These are phyloP conservation scores for Zygosaccharomyces bailii DNA, from an alignment of 805 yeast genomes.

Conservation along the genomic window DNA sequence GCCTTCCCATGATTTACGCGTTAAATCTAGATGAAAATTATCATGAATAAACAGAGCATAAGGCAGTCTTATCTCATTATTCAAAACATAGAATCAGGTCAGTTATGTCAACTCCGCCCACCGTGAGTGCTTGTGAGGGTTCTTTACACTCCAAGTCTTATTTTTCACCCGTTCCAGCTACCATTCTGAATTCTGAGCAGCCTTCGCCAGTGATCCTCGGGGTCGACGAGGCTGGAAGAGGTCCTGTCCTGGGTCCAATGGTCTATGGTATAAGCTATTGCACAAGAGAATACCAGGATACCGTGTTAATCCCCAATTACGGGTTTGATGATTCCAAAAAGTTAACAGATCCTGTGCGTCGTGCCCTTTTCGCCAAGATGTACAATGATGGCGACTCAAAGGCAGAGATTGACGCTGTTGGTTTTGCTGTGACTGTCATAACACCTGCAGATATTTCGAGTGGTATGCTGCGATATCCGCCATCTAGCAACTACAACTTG, in stretches of 20 bases:
- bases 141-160: constrained; percentile 44
- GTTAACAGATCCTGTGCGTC: constrained; percentile 67
- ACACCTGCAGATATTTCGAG: constrained; percentile 83
- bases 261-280: constrained; percentile 90
- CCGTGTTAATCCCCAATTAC: constrained; percentile 48
- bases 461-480: constrained; percentile 75
- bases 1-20: too few relatives aligned
- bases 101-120: constrained; percentile 30
- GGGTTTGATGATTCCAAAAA: constrained; percentile 95
- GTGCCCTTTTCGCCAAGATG: constrained; percentile 55
- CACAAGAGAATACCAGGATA: constrained; percentile 46
- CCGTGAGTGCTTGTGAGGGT: constrained; percentile 24
- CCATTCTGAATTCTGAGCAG: constrained; percentile 28
- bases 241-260: constrained; percentile 98
- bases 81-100: too few relatives aligned
- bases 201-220: constrained; percentile 59
- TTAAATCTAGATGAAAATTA: too few relatives aligned
- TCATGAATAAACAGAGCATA: too few relatives aligned
- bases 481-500: constrained; percentile 54
- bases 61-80: too few relatives aligned
- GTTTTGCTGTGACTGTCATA: constrained; percentile 84
- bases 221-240: constrained; percentile 98
- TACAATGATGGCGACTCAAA: constrained; percentile 37
- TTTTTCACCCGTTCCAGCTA: constrained; percentile 47
- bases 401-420: constrained; percentile 57